Evolutionary conservation across 495 filamentous ascomycete genomes (phyloP).

Genomic region (Physcia stellaris): DNA sequence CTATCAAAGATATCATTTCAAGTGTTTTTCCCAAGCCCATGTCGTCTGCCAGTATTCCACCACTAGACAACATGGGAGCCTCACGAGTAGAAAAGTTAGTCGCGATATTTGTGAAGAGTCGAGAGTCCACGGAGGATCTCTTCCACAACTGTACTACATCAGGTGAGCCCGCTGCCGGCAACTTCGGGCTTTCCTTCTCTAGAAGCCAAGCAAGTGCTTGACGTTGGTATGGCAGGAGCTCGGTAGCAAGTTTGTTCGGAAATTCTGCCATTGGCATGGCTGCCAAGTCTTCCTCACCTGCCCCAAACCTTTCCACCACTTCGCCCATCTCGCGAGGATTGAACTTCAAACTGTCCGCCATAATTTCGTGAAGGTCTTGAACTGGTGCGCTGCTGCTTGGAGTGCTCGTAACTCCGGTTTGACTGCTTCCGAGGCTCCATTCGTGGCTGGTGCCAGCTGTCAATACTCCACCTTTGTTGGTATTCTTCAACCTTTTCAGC

Average conservation of each 20-base stretch:
- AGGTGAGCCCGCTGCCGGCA: conserved; percentile 46
- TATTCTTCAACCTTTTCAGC: conserved; percentile 24
- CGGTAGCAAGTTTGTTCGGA: conserved; percentile 46
- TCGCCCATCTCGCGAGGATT: conserved; percentile 54
- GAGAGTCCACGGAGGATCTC: conserved; percentile 24
- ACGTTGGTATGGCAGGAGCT: conserved; percentile 70
- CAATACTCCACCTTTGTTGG: conserved; percentile 21
- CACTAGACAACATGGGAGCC: conserved; percentile 52
- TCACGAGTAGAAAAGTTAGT: conserved; percentile 51
- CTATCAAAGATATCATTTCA: conserved; percentile 70
- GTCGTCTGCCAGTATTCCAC: conserved; percentile 82
- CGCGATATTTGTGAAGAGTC: conserved; percentile 57
- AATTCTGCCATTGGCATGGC: conserved; percentile 62
- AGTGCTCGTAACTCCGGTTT: conserved; percentile 9
- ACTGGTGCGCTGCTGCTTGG: conserved; percentile 15
- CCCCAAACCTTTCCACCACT: conserved; percentile 55
- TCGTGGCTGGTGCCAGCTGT: conserved; percentile 14
- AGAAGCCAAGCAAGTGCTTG: conserved; percentile 77
- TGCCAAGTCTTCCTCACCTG: conserved; percentile 52
- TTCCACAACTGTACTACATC: conserved; percentile 78
- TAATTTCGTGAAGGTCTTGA: conserved; percentile 44
- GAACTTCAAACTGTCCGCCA: conserved; percentile 54
- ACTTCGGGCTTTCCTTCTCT: conserved; percentile 53
- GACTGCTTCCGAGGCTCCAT: conserved; percentile 2
- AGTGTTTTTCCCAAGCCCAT: conserved; percentile 94